Evolutionary conservation across 1,139 yeast species (phyloP), one percentile per base, ranked within the genome.

Genomic region (Diutina neorugosa): DNA sequence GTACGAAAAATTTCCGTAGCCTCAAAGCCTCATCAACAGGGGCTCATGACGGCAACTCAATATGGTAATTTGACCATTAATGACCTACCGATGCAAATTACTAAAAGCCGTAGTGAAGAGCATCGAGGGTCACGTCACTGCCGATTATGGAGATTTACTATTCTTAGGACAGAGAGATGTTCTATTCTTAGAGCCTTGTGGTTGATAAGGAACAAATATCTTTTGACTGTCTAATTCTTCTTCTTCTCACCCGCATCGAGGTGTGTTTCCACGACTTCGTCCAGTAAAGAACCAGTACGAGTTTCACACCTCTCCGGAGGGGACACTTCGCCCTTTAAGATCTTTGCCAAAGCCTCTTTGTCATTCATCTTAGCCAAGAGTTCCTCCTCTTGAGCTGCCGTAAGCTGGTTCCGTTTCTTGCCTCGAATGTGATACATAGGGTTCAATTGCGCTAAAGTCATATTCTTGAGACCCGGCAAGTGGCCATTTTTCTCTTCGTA

Each of bases 331-430:
- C 37, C 37, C 37, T 12, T 40, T 9, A 46, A 25, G n/a, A 46
- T 46, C 21, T 16, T 16, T 16, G n/a, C 21, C 41, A 46, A 46
- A 9, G 27, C 40, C 9, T 46, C 41, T 19, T 63, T 59, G 34
- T 61, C 59, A 59, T 64, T 67, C 51, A 72, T 69, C 62, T 76
- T 67, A 49, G 62, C 66, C 63, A 84, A 82, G 62, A 85, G 73
- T 51, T 70, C 76, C 43, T 74, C 76, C 62, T 78, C 75, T 68
- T 85, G 81, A 41, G 67, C 76, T 51, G 68, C 67, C 46, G 80
- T 25, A 34, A 46, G 18, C 40, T 46, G 11, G 5, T 27, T 27
- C 23, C 27, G 27, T 7, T 16, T n/a, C 50, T 46, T 46, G 16
- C 50, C 50, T 18, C 27, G 27, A 27, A 46, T 46, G 6, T 27